These are phyloP conservation scores for Arabis alpina DNA, from an alignment of 345 rosid species.

Conservation along the genomic window DNA sequence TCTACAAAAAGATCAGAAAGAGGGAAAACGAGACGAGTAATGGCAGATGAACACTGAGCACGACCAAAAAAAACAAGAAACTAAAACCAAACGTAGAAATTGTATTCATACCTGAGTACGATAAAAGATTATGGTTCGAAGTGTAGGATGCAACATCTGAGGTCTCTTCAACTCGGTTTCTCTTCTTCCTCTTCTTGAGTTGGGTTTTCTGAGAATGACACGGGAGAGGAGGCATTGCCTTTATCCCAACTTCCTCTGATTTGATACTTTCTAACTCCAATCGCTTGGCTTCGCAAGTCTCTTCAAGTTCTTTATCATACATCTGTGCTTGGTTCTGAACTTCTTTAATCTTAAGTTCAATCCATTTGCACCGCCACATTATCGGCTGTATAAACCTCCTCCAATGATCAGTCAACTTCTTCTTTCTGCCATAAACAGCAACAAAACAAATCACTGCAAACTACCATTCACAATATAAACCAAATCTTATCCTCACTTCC, in stretches of 20 bases:
- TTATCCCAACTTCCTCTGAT: constrained; percentile 49
- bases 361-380: constrained; percentile 84
- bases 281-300: constrained; percentile 52
- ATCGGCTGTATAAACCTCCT: constrained; percentile 70
- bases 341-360: constrained; percentile 67
- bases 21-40: constrained; percentile 6
- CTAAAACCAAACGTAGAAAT: constrained; percentile 4
- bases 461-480: neutral
- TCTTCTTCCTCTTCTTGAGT: constrained; percentile 64
- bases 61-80: constrained; percentile 7
- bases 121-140: constrained; percentile 63
- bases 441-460: neutral
- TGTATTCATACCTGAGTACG: constrained; percentile 60
- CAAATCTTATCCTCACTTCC: constrained; percentile 12
- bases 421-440: constrained; percentile 53
- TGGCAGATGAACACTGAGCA: constrained; percentile 22
- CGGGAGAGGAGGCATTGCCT: constrained; percentile 56
- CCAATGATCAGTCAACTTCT: constrained; percentile 84
- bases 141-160: constrained; percentile 56
- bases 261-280: constrained; percentile 44
- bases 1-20: constrained; percentile 50
- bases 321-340: constrained; percentile 52
- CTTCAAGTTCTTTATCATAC: constrained; percentile 67
- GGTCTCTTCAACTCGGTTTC: constrained; percentile 70
- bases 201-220: constrained; percentile 47